phyloP scores from a whole-genome alignment of 2,329 filamentous ascomycete genomes.

The Colletotrichum scovillei region DNA sequence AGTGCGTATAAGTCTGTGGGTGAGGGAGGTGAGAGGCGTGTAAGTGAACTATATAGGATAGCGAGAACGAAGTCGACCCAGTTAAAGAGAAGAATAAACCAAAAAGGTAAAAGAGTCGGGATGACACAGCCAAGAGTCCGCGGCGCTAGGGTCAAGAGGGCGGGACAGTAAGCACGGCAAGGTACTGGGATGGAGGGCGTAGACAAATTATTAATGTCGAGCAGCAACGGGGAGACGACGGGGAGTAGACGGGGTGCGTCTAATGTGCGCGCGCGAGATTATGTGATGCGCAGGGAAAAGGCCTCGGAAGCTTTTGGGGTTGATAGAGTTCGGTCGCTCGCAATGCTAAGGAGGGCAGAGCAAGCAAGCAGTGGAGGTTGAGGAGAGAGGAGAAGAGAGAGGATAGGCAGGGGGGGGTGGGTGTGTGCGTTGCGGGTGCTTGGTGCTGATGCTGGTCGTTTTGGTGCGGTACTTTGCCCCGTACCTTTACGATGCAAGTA shows the following conservation, averaged over 20 bases:
- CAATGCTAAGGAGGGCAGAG: conserved; percentile 20
- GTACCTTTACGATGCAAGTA: not conserved
- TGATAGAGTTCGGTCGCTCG: conserved; percentile 32
- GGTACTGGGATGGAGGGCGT: conserved; percentile 30
- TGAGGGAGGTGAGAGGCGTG: conserved; percentile 17
- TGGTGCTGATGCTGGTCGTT: conserved; percentile 1
- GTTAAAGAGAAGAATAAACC: conserved; percentile 18
- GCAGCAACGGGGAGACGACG: conserved; percentile 7
- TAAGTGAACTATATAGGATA: conserved; percentile 32
- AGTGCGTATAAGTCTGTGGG: conserved; percentile 22
- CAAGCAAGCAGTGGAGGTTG: too few species aligned
- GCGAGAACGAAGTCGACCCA: conserved; percentile 26
- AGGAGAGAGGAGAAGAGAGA: too few species aligned
- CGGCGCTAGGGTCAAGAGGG: conserved; percentile 24
- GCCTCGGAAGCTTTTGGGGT: conserved; percentile 33
- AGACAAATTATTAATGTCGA: conserved; percentile 36
- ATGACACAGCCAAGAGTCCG: conserved; percentile 35
- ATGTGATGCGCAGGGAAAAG: conserved; percentile 22
- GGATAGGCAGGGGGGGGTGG: not conserved
- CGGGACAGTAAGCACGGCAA: conserved; percentile 31
- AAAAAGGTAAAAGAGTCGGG: conserved; percentile 29
- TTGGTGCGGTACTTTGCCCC: not conserved
- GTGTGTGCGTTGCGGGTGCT: conserved; percentile 7
- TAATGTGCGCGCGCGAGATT: conserved; percentile 35
- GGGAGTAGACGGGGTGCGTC: conserved; percentile 31